Evolutionary conservation across 208 protist genomes (phyloP), one percentile per base, ranked within the genome.

Genomic region (Polymyxa betae): DNA sequence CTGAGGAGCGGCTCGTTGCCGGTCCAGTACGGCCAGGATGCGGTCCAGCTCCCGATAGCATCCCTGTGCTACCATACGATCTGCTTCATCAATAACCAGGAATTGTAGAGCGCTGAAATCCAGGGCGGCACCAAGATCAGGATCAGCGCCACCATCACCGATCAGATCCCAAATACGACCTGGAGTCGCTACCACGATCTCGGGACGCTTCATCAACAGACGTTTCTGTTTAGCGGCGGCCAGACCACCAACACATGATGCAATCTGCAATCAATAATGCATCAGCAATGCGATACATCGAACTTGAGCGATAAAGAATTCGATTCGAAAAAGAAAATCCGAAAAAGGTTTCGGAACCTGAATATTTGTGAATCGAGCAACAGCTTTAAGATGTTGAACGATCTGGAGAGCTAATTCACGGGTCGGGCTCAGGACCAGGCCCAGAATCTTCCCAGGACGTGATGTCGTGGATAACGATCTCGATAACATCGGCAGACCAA

Each of bases 151-250:
- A 29, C 44, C 90, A 0, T 60, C 0, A n/a, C 0, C 0, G 40
- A 93, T 92, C 0, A 93, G 24, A 32, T 93, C 91, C 89, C 82
- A 90, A 16, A 87, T 1, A 35, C 89, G 82, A n/a, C 90, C 78
- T 64, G 92, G 92, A 38, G 92, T 93, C 40, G 91, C 92, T 24
- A 93, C 92, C 24, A 93, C 78, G 40, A 93, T 91, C 0, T 89
- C 46, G 38, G 92, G 92, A 38, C 89, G 44, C 46, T 41, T 35
- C 20, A 16, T 24, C 10, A 93, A 68, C n/a, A 94, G 29, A 24
- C 92, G 41, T 35, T 90, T 38, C 77, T 93, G 92, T 66, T 93
- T 93, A 0, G 77, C 0, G 0, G 38, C 0, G 0, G 92, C 49
- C 0, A 93, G 91, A 24, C 92, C 92, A 10, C 92, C 92, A 60